A percentile compares a stretch with the other conserved stretches of the same genome.
phyloP scores from a whole-genome alignment of 75 land plant genomes.

The Pseudotsuga menziesii region DNA sequence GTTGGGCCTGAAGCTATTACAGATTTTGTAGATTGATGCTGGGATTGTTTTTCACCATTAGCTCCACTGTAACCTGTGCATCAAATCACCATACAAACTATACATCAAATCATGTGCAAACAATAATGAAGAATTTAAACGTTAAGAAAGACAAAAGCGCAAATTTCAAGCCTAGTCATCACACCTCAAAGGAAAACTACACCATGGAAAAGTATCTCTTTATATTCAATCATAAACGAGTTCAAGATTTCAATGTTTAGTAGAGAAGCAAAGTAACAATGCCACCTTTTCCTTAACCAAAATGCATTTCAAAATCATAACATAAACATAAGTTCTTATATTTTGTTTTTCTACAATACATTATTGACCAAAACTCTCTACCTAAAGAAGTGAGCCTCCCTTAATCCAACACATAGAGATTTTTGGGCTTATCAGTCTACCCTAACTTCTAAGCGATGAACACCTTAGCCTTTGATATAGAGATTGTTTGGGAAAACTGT shows the following conservation, averaged over 20 bases:
- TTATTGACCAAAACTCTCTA: background rate
- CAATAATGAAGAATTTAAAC: background rate
- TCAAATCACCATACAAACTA: background rate
- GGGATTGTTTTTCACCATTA: slow-evolving; percentile 2
- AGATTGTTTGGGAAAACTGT: too few species aligned
- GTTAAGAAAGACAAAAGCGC: background rate
- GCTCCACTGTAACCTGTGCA: slow-evolving; percentile 1
- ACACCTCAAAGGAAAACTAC: background rate
- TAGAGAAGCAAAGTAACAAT: background rate
- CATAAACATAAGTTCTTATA: too few species aligned
- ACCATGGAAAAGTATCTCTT: background rate
- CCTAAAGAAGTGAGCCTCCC: background rate
- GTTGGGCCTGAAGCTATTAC: slow-evolving; percentile 1
- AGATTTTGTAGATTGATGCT: background rate
- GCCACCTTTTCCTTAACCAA: background rate
- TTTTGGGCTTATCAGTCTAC: too few species aligned
- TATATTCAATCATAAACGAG: background rate
- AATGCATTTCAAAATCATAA: background rate
- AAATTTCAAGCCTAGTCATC: background rate
- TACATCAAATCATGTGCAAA: background rate
- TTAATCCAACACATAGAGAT: too few species aligned
- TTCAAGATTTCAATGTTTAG: background rate
- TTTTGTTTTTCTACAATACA: background rate
- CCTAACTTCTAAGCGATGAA: too few species aligned
- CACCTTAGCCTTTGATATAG: too few species aligned